phyloP scores from a whole-genome alignment of 768 basidiomycete species.

The Neoboletus subvelutipes region DNA sequence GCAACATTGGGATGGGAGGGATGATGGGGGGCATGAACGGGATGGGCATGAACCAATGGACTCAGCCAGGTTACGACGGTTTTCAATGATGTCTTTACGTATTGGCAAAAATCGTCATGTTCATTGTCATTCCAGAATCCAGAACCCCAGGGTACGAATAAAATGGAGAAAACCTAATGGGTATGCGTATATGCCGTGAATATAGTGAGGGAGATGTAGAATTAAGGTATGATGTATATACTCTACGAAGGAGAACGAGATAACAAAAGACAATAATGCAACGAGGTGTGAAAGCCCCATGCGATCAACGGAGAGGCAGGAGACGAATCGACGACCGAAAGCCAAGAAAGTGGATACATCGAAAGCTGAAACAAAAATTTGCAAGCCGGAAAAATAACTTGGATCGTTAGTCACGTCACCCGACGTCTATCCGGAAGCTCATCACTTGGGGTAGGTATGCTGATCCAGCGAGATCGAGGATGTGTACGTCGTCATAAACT shows the following conservation, averaged over 20 bases:
- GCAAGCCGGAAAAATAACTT: neutral
- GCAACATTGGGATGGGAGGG: conserved; percentile 33
- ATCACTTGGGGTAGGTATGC: conserved; percentile 92
- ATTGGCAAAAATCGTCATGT: neutral
- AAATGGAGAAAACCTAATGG: conserved; percentile 15
- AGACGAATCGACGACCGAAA: neutral
- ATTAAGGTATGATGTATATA: conserved; percentile 42
- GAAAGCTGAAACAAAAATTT: neutral
- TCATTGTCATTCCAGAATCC: conserved; percentile 2
- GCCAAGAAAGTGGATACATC: conserved; percentile 1
- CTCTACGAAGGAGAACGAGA: conserved; percentile 38
- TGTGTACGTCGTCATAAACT: conserved; percentile 82
- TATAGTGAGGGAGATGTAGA: conserved; percentile 21
- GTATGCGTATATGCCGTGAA: conserved; percentile 29
- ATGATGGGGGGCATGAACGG: conserved; percentile 36
- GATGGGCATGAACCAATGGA: conserved; percentile 43
- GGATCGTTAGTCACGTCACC: conserved; percentile 11
- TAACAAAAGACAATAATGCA: conserved; percentile 4
- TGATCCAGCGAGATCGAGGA: conserved; percentile 81
- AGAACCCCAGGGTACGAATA: conserved; percentile 5
- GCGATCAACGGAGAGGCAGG: conserved; percentile 18
- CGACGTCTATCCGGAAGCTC: conserved; percentile 60
- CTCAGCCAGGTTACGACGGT: conserved; percentile 33
- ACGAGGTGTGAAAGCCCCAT: conserved; percentile 1
- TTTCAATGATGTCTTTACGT: conserved; percentile 23